Percentiles rank a stretch among this genome's conserved stretches.
Conservation (phyloP, 2,329 filamentous ascomycete genomes). For the Didymella keratinophila region DNA sequence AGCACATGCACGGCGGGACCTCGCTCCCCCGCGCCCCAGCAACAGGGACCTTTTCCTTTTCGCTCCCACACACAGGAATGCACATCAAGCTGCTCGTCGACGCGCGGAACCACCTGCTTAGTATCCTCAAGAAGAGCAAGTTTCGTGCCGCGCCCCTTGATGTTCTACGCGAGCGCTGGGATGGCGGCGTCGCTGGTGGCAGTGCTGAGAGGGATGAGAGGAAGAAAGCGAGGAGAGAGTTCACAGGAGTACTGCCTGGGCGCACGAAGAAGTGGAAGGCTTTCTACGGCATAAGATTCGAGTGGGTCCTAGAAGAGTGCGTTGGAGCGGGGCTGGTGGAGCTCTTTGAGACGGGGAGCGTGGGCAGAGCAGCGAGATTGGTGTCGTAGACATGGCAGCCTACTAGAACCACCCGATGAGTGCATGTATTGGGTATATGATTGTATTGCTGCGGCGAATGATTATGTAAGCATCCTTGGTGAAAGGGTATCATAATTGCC, state of each 20-base stretch:
- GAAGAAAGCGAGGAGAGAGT: slow-evolving; percentile 64
- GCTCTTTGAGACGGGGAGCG: slow-evolving; percentile 76
- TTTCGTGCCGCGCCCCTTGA: slow-evolving; percentile 70
- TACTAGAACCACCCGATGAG: too few relatives aligned
- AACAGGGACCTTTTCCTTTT: slow-evolving; percentile 58
- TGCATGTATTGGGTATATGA: not conserved
- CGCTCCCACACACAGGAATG: slow-evolving; percentile 71
- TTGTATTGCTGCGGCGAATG: too few relatives aligned
- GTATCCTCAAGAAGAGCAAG: slow-evolving; percentile 65
- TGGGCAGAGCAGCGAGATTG: slow-evolving; percentile 69
- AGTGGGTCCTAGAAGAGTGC: slow-evolving; percentile 76
- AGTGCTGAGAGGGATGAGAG: slow-evolving; percentile 57
- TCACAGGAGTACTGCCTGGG: slow-evolving; percentile 65
- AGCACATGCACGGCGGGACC: slow-evolving; percentile 71
- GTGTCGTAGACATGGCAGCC: not conserved
- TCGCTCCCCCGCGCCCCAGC: slow-evolving; percentile 34
- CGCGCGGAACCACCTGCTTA: slow-evolving; percentile 68
- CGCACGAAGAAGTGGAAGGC: slow-evolving; percentile 74
- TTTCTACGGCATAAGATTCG: slow-evolving; percentile 73
- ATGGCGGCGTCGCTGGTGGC: slow-evolving; percentile 65
- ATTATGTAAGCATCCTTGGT: slow-evolving; percentile 10
- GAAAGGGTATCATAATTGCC: slow-evolving; percentile 13
- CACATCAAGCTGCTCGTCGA: slow-evolving; percentile 71
- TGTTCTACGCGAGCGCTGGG: slow-evolving; percentile 72
- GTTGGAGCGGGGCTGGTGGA: slow-evolving; percentile 75